phyloP scores from a whole-genome alignment of 2,329 filamentous ascomycete genomes.

The Albophoma yamanashiensis region DNA sequence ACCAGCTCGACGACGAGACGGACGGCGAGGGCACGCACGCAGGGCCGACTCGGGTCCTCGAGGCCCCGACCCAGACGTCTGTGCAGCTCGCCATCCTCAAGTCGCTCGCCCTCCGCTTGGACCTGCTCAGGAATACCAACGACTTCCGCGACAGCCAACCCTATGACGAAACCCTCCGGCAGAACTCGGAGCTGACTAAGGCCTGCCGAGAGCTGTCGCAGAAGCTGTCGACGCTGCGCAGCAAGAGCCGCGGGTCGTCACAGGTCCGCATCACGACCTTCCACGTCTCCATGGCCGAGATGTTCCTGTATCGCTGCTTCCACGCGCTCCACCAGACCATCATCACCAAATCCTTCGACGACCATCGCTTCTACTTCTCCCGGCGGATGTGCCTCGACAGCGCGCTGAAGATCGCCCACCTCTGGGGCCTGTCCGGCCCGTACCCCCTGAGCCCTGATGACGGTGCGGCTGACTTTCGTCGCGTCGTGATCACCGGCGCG shows the following conservation, averaged over 20 bases:
- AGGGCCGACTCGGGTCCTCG: constrained; percentile 4
- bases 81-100: constrained; percentile 34
- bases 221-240: constrained; percentile 22
- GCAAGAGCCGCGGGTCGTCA: constrained; percentile 9
- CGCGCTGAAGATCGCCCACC: constrained; percentile 22
- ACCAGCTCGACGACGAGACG: constrained; percentile 30
- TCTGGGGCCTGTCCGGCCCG: constrained; percentile 16
- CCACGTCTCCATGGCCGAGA: constrained; percentile 30
- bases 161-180: constrained; percentile 35
- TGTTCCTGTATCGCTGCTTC: constrained; percentile 34
- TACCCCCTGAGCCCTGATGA: constrained; percentile 5
- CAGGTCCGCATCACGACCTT: constrained; percentile 21
- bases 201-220: constrained; percentile 22
- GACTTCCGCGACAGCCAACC: constrained; percentile 29
- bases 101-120: constrained; percentile 31
- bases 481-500: constrained; percentile 27
- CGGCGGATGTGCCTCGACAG: constrained; percentile 37
- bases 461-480: constrained; percentile 11
- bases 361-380: constrained; percentile 41
- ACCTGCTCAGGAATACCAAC: constrained; percentile 34
- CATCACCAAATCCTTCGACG: constrained; percentile 29
- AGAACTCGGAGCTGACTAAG: constrained; percentile 32
- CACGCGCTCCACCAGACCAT: constrained; percentile 44
- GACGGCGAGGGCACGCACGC: constrained; percentile 9
- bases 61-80: constrained; percentile 32